A percentile compares a stretch with the other conserved stretches of the same genome.
Conservation (phyloP, 2,329 filamentous ascomycete genomes). For the Aspergillus clavatus region DNA sequence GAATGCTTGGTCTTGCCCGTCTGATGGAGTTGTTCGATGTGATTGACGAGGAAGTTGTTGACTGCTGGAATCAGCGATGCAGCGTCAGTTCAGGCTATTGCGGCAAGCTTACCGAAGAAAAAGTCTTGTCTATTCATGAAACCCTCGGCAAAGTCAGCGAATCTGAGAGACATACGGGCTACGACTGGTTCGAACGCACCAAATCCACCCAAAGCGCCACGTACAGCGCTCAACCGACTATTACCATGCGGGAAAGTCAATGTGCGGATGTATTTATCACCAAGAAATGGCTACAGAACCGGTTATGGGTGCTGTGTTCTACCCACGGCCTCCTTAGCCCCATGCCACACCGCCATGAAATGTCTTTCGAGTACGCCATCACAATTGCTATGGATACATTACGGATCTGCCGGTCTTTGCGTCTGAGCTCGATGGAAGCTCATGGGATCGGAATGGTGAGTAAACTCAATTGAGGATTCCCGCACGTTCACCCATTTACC, state of each 20-base stretch:
- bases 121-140: conserved; percentile 44
- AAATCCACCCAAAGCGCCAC: conserved; percentile 19
- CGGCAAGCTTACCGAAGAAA: conserved; percentile 61
- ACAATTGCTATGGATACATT: conserved; percentile 33
- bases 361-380: conserved; percentile 36
- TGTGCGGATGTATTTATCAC: conserved; percentile 41
- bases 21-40: conserved; percentile 44
- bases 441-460: conserved; percentile 39
- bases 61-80: conserved; percentile 47
- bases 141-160: conserved; percentile 31
- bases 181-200: conserved; percentile 36
- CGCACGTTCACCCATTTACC: not conserved
- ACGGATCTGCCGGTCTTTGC: conserved; percentile 29
- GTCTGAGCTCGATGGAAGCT: conserved; percentile 39
- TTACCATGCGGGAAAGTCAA: conserved; percentile 35
- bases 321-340: conserved; percentile 36
- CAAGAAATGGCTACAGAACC: conserved; percentile 42
- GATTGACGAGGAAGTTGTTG: conserved; percentile 41
- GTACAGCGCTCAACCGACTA: conserved; percentile 20
- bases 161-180: conserved; percentile 33
- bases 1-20: conserved; percentile 41
- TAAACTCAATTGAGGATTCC: not conserved
- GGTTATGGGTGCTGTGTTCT: conserved; percentile 40
- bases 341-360: conserved; percentile 33
- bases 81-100: conserved; percentile 60